phyloP scores from a whole-genome alignment of 495 filamentous ascomycete species.

The Penicillium argentinense region DNA sequence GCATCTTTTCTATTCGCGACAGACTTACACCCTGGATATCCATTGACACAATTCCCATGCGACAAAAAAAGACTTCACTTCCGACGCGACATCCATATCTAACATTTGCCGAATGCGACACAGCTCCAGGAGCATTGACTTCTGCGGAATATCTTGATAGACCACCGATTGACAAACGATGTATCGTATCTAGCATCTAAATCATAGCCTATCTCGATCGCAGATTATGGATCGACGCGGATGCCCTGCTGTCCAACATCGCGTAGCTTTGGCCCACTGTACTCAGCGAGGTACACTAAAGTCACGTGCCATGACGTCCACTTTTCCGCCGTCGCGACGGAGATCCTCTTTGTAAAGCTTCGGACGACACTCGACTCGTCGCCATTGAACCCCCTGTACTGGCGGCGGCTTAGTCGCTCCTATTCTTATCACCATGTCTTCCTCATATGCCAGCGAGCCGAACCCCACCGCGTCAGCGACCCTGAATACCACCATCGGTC shows the following conservation, averaged over 20 bases:
- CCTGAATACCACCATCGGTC: conserved; percentile 84
- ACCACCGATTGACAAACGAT: conserved; percentile 1
- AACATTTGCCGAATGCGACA: conserved; percentile 1
- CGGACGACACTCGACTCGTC: background rate
- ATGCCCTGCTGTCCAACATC: too few species aligned
- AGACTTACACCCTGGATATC: background rate
- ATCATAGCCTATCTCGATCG: background rate
- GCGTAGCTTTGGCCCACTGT: background rate
- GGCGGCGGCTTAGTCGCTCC: conserved; percentile 1
- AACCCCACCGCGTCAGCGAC: conserved; percentile 87
- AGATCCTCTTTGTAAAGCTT: background rate
- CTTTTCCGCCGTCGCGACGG: conserved; percentile 6
- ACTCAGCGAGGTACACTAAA: background rate
- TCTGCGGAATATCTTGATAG: background rate
- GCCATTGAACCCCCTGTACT: background rate
- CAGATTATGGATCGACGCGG: background rate
- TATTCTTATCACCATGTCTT: conserved; percentile 59
- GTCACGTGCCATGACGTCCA: conserved; percentile 30
- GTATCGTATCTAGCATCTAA: conserved; percentile 2
- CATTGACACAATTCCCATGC: background rate
- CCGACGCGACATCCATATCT: background rate
- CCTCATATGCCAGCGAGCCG: conserved; percentile 92
- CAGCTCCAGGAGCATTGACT: background rate
- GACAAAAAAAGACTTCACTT: background rate
- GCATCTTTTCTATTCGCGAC: background rate